Percentiles rank a stretch among this genome's conserved stretches.
Conservation (phyloP, 2,329 filamentous ascomycete genomes). For the Paraphoma sp. region DNA sequence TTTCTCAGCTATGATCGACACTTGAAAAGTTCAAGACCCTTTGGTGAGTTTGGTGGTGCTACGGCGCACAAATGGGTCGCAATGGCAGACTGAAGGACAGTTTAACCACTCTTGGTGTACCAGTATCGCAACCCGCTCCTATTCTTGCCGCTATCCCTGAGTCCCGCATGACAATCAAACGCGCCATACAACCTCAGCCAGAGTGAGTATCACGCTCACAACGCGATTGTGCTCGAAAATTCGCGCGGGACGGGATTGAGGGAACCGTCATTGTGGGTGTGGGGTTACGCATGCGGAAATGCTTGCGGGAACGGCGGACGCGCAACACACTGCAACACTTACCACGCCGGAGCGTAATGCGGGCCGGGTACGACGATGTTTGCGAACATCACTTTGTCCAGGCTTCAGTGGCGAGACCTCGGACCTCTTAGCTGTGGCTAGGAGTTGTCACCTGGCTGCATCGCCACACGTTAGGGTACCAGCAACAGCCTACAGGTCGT, state of each 20-base stretch:
- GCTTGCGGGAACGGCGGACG: not conserved
- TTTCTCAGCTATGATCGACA: not conserved
- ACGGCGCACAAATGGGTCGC: no score
- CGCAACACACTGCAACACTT: not conserved
- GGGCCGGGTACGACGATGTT: not conserved
- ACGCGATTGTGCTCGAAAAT: not conserved
- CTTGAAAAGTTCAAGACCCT: not conserved
- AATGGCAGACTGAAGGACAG: no score
- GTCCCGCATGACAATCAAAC: no score
- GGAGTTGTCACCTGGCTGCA: not conserved
- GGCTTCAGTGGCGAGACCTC: not conserved
- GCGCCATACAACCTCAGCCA: no score
- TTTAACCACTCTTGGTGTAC: no score
- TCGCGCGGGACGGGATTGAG: not conserved
- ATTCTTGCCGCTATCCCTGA: no score
- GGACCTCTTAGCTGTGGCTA: not conserved
- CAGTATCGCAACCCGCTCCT: no score
- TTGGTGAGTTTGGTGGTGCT: not conserved
- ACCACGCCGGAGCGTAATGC: not conserved
- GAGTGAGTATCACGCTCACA: no score
- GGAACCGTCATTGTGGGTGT: no score
- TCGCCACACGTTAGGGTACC: not conserved
- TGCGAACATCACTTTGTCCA: conserved; percentile 1
- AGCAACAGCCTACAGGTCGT: not conserved
- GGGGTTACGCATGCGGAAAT: not conserved